These are phyloP conservation scores for Neurospora sp. DNA, from an alignment of 495 filamentous ascomycete genomes.

Conservation along the genomic window DNA sequence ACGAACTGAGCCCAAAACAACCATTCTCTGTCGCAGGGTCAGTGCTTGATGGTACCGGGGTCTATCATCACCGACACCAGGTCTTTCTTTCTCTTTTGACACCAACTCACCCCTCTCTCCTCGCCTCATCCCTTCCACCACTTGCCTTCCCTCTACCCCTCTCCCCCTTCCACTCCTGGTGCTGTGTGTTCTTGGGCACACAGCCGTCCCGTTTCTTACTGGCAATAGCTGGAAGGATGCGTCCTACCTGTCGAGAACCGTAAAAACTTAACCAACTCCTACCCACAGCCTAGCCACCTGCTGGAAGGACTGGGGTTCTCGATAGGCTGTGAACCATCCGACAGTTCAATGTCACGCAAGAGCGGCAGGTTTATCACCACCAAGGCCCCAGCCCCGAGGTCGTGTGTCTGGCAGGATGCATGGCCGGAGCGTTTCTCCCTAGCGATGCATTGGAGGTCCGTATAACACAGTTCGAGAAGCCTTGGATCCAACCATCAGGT, in stretches of 20 bases:
- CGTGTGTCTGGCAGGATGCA: not conserved
- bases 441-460: not conserved
- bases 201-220: not conserved
- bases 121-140: not conserved
- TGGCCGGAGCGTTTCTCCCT: not conserved
- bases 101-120: not conserved
- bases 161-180: not conserved
- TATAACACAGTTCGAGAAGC: not conserved
- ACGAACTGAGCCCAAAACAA: not conserved
- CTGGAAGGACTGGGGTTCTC: slow-evolving; percentile 5
- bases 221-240: slow-evolving; percentile 1
- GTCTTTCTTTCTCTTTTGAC: not conserved
- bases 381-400: not conserved
- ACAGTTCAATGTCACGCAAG: not conserved
- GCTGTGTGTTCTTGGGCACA: not conserved
- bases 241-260: slow-evolving; percentile 1
- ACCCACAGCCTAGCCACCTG: slow-evolving; percentile 1
- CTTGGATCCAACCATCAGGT: not conserved
- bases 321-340: not conserved
- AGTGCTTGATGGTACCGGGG: slow-evolving; percentile 5
- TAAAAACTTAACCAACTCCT: slow-evolving; percentile 5
- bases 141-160: not conserved
- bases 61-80: slow-evolving; percentile 4
- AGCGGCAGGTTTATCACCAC: not conserved
- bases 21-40: slow-evolving; percentile 1